Percentiles rank a stretch among this genome's conserved stretches.
Conservation (phyloP, 1,284 basidiomycete genomes). For the Macrocystidia cucumis region DNA sequence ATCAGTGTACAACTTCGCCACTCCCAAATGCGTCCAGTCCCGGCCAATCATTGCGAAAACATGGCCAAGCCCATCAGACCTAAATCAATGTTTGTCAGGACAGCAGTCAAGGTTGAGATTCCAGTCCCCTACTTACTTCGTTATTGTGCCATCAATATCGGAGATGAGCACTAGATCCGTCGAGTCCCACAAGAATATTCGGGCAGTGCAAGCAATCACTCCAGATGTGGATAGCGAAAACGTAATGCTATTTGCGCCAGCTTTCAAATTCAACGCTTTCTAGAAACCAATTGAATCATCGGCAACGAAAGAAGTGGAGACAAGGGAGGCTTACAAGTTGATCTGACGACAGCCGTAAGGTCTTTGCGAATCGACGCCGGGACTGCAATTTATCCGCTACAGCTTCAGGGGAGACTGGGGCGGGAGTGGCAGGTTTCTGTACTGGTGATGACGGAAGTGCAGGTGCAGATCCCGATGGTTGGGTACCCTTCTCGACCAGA, state of each 20-base stretch:
- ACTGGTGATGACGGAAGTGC: constrained; percentile 28
- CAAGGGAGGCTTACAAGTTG: constrained; percentile 25
- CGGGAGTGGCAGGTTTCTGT: constrained; percentile 15
- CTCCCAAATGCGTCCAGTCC: constrained; percentile 99
- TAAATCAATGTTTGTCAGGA: constrained; percentile 20
- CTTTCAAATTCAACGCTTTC: constrained; percentile 83
- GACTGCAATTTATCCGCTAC: constrained; percentile 12
- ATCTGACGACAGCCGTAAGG: constrained; percentile 62
- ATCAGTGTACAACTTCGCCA: constrained; percentile 97
- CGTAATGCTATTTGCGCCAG: constrained; percentile 89
- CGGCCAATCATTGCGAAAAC: constrained; percentile 98
- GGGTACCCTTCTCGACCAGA: constrained; percentile 15
- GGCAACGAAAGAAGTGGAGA: background rate
- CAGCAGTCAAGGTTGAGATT: constrained; percentile 5
- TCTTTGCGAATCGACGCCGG: constrained; percentile 80
- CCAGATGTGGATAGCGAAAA: constrained; percentile 94
- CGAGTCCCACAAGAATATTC: constrained; percentile 95
- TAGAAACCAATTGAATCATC: constrained; percentile 20
- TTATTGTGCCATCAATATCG: constrained; percentile 99
- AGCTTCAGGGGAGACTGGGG: constrained; percentile 9
- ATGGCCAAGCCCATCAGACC: constrained; percentile 95
- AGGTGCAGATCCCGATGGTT: constrained; percentile 25
- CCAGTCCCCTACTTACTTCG: constrained; percentile 57
- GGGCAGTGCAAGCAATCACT: constrained; percentile 80
- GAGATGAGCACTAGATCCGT: constrained; percentile 90